phyloP scores from a whole-genome alignment of 306 rosid species.

The Trichosanthes truncata region DNA sequence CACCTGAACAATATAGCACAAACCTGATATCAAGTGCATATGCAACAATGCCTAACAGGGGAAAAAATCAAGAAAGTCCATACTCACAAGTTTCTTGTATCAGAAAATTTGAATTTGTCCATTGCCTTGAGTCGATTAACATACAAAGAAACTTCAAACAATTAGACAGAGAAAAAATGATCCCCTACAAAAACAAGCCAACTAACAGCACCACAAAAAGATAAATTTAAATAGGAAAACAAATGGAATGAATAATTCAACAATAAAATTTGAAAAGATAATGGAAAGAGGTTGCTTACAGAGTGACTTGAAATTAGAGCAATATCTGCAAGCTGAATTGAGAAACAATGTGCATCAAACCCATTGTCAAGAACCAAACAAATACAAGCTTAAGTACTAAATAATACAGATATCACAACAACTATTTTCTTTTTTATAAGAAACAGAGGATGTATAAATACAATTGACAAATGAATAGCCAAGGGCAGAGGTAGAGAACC shows the following conservation, averaged over 20 bases:
- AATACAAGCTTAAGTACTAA: background rate
- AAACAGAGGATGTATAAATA: background rate
- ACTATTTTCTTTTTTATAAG: background rate
- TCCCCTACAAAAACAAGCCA: background rate
- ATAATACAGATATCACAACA: background rate
- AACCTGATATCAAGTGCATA: slow-evolving; percentile 2
- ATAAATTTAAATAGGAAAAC: background rate
- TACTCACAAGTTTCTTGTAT: slow-evolving; percentile 60
- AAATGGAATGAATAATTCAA: background rate
- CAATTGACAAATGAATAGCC: background rate
- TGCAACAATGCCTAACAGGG: slow-evolving; percentile 7
- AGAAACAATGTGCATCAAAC: background rate
- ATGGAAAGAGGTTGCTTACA: slow-evolving; percentile 23
- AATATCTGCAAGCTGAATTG: slow-evolving; percentile 56
- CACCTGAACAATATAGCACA: slow-evolving; percentile 33
- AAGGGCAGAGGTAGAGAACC: background rate
- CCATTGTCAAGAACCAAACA: background rate
- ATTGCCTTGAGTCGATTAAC: slow-evolving; percentile 28
- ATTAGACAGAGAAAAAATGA: slow-evolving; percentile 9
- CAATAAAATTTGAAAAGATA: background rate
- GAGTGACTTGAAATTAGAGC: slow-evolving; percentile 31
- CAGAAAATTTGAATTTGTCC: slow-evolving; percentile 46
- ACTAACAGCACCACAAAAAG: background rate
- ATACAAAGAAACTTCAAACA: slow-evolving; percentile 12
- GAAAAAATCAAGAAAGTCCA: slow-evolving; percentile 4